Conservation (phyloP, 768 basidiomycete species). For the Kwoniella mangroviensis region DNA sequence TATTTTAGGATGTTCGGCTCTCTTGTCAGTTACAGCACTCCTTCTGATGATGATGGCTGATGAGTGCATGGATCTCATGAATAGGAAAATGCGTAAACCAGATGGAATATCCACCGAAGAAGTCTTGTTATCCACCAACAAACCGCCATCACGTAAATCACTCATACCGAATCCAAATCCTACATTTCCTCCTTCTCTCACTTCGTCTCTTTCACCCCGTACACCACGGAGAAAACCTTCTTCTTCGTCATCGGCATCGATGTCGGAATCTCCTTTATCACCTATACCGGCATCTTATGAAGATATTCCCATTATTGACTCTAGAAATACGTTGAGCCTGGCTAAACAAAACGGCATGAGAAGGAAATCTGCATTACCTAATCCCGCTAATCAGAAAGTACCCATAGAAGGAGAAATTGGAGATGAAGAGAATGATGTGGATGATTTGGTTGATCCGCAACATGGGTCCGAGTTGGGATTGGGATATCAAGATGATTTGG, state of each 20-base stretch:
- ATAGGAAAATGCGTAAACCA: constrained; percentile 56
- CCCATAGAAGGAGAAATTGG: background rate
- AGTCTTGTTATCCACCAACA: constrained; percentile 5
- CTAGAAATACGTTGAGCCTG: too few species aligned
- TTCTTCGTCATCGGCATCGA: background rate
- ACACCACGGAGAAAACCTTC: constrained; percentile 8
- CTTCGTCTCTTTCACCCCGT: constrained; percentile 2
- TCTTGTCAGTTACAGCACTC: too few species aligned
- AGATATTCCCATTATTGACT: background rate
- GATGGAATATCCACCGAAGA: constrained; percentile 43
- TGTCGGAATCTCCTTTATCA: background rate
- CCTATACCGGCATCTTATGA: background rate
- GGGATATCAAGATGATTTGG: constrained; percentile 9
- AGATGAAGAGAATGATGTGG: constrained; percentile 22
- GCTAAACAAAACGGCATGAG: constrained; percentile 22
- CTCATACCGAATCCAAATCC: background rate
- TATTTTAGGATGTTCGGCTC: background rate
- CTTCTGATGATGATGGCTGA: background rate
- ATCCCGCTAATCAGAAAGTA: constrained; percentile 1
- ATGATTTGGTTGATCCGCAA: constrained; percentile 15
- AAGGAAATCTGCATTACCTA: constrained; percentile 42
- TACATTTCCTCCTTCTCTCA: background rate
- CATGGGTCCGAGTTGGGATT: background rate
- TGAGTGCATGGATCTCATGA: background rate
- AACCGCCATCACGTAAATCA: constrained; percentile 16